Evolutionary conservation across 164 flowering plant species (phyloP).

Genomic region (Stephania yunnanensis): DNA sequence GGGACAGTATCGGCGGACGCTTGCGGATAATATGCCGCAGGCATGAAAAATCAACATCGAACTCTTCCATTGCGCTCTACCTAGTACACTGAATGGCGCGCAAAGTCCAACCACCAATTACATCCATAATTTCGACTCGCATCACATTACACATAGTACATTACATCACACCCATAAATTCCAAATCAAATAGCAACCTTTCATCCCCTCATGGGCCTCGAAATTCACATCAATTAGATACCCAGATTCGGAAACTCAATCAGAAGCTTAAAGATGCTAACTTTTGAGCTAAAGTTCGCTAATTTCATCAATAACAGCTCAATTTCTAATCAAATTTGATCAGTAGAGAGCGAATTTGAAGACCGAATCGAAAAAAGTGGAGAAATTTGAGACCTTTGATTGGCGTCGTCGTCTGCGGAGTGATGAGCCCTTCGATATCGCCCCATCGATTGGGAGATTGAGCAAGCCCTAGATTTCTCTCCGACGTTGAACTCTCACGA

Average conservation of each 20-base stretch:
- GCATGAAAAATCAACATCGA: too few relatives aligned
- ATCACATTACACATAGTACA: too few relatives aligned
- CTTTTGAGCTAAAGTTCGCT: neutral
- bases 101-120: too few relatives aligned
- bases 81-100: too few relatives aligned
- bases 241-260: neutral
- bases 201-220: neutral
- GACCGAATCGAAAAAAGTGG: neutral
- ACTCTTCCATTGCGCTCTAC: too few relatives aligned
- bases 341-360: neutral
- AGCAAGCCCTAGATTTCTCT: constrained; percentile 5
- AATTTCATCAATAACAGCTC: neutral
- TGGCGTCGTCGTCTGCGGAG: constrained; percentile 18
- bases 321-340: neutral
- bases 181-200: neutral
- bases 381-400: constrained; percentile 10
- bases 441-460: constrained; percentile 13
- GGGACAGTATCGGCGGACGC: too few relatives aligned
- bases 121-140: too few relatives aligned
- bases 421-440: constrained; percentile 19
- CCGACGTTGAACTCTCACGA: neutral
- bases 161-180: neutral
- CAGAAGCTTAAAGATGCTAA: neutral
- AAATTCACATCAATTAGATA: neutral
- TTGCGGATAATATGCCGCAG: too few relatives aligned